phyloP scores from a whole-genome alignment of 1,284 basidiomycete genomes.

The Sanghuangporus baumii region DNA sequence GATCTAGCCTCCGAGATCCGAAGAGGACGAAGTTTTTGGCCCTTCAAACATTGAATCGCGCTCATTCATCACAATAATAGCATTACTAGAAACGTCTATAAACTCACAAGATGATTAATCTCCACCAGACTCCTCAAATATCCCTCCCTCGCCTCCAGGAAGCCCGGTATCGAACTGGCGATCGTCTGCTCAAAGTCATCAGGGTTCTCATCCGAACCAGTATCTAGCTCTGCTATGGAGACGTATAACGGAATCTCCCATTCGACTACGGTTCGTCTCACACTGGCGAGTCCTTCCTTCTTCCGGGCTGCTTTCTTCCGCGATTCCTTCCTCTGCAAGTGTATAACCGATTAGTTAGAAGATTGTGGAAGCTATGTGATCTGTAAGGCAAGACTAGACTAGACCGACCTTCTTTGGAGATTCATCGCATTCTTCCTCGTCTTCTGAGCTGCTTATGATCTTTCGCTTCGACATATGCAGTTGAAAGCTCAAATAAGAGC shows the following conservation, averaged over 20 bases:
- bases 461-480: neutral
- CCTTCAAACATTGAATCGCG: slow-evolving; percentile 24
- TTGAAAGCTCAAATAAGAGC: too few species aligned
- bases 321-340: neutral
- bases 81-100: neutral
- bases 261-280: neutral
- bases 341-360: neutral
- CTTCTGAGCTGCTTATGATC: neutral
- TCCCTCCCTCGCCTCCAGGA: slow-evolving; percentile 27
- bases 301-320: neutral
- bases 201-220: neutral
- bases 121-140: slow-evolving; percentile 27
- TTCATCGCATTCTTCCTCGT: slow-evolving; percentile 8
- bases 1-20: slow-evolving; percentile 33
- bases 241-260: neutral
- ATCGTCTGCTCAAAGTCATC: slow-evolving; percentile 33
- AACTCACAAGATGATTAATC: slow-evolving; percentile 27
- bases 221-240: neutral
- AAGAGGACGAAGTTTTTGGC: slow-evolving; percentile 32
- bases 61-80: neutral
- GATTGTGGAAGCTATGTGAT: neutral
- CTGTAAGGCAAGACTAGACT: neutral
- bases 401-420: slow-evolving; percentile 2
- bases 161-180: slow-evolving; percentile 31
- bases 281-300: neutral